Evolutionary conservation across 371 early-diverging fungal genomes (phyloP).

Genomic region (Nematocida minor): DNA sequence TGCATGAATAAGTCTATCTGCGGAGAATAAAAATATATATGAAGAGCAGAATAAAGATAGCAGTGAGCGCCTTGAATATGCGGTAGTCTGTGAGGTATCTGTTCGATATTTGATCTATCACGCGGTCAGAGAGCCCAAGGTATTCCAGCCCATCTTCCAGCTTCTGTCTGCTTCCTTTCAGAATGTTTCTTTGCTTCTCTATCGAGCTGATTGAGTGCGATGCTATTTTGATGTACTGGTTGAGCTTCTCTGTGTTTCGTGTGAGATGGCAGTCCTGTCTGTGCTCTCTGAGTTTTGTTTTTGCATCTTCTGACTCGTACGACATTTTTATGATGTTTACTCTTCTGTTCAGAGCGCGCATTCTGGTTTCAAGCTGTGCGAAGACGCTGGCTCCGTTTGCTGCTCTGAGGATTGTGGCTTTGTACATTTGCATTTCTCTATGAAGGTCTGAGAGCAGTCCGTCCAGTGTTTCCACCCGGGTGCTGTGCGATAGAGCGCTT

Average conservation of each 20-base stretch:
- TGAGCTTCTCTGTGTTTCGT: constrained; percentile 42
- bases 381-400: background rate
- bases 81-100: constrained; percentile 45
- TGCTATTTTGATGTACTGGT: constrained; percentile 44
- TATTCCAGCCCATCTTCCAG: constrained; percentile 48
- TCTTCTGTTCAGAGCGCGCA: background rate
- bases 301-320: background rate
- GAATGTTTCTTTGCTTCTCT: constrained; percentile 27
- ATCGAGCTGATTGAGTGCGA: constrained; percentile 44
- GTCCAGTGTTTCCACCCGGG: constrained; percentile 1
- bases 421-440: background rate
- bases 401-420: background rate
- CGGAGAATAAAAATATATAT: constrained; percentile 38
- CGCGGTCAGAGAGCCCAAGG: constrained; percentile 32
- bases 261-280: background rate
- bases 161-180: constrained; percentile 32
- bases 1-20: no score
- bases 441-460: background rate
- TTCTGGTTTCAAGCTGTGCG: background rate
- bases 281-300: background rate
- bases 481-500: constrained; percentile 11
- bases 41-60: constrained; percentile 16
- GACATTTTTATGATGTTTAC: constrained; percentile 22
- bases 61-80: constrained; percentile 23
- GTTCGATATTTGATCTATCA: constrained; percentile 44